Base-by-base conservation (phyloP, 2,329 filamentous ascomycete genomes). In the Colletotrichum karsti region DNA sequence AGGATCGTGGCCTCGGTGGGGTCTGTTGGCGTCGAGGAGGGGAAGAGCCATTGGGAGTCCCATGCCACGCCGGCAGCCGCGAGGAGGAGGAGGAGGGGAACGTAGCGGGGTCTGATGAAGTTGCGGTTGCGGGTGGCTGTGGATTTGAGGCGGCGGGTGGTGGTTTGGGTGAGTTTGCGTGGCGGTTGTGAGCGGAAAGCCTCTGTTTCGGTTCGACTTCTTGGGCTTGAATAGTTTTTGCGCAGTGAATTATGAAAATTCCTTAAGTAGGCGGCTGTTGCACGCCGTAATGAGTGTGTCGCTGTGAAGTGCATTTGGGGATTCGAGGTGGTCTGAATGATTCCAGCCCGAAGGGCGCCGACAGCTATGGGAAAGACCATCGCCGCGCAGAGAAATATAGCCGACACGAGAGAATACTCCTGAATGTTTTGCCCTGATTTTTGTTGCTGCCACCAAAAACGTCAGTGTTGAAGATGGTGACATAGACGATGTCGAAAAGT, bases 1-100 rank as follows among this genome's bases (percentile, higher is more conserved):
- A 93, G 84, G 2, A 68, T 26, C 26, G 65, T 68, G 1, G 42
- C 46, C 20, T 51, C 39, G 30, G 61, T 18, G 4, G 46, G 54
- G 30, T 64, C 58, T 37, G 63, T 42, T 39, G 51, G 4, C 4
- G 63, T 41, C 7, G 41, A 15, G 53, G 60, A 53, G 46, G 65
- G 60, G 46, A 68, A 68, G 46, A 68, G 65, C 65, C 65, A 68
- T 55, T 68, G 65, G 15, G 65, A 64, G 8, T 70, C 63, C 60
- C 61, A 70, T 26, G 56, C 59, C 15, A 59, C 18, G 18, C 67
- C 62, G 7, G 54, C 63, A 26, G 57, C 12, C 15, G 54, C 56
- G 22, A 69, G 33, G n/a, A 63, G 18, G 42, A 70, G 12, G 28
- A 69, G 22, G 9, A 70, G 4, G n/a, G 58, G 54, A 15, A 70